Percentiles rank a stretch among this genome's conserved stretches.
phyloP scores from a whole-genome alignment of 2,329 filamentous ascomycete species.

The Coniochaeta ligniaria region DNA sequence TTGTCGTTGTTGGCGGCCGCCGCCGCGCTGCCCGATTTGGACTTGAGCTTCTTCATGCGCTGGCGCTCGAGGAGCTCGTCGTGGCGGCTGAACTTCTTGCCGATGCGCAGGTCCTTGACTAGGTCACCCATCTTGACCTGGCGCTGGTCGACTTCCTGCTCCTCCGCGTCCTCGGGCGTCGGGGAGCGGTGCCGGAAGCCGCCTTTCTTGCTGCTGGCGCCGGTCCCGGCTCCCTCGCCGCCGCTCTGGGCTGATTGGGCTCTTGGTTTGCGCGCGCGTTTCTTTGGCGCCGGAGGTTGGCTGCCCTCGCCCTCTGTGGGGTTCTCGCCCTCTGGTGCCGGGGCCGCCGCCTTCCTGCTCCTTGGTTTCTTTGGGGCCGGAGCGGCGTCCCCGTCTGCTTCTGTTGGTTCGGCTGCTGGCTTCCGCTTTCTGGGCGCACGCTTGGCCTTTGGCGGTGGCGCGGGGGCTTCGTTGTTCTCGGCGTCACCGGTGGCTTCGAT shows the following conservation, averaged over 20 bases:
- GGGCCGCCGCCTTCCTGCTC: constrained; percentile 11
- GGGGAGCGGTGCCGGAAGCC: constrained; percentile 31
- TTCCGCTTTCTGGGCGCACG: constrained; percentile 14
- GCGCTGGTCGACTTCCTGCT: constrained; percentile 55
- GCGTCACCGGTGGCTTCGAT: constrained; percentile 2
- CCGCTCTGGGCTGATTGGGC: constrained; percentile 14
- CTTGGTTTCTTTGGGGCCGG: constrained; percentile 14
- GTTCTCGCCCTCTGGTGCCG: not conserved
- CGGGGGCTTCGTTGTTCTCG: not conserved
- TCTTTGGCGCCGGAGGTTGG: constrained; percentile 4
- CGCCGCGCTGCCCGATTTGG: constrained; percentile 24
- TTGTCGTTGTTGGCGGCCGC: constrained; percentile 9
- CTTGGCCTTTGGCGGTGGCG: constrained; percentile 5
- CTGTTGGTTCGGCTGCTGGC: constrained; percentile 3
- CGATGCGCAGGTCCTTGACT: constrained; percentile 61
- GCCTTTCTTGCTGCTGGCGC: constrained; percentile 15
- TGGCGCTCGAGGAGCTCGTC: constrained; percentile 65
- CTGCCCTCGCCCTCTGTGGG: not conserved
- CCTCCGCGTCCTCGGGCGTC: constrained; percentile 59
- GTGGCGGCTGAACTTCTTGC: constrained; percentile 69
- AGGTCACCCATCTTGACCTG: constrained; percentile 67
- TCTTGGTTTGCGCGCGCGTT: constrained; percentile 6
- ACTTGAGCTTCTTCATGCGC: constrained; percentile 30
- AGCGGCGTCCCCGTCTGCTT: constrained; percentile 8
- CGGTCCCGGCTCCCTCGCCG: constrained; percentile 5